phyloP scores from a whole-genome alignment of 2,329 filamentous ascomycete genomes.

The Elsinoe perseae region DNA sequence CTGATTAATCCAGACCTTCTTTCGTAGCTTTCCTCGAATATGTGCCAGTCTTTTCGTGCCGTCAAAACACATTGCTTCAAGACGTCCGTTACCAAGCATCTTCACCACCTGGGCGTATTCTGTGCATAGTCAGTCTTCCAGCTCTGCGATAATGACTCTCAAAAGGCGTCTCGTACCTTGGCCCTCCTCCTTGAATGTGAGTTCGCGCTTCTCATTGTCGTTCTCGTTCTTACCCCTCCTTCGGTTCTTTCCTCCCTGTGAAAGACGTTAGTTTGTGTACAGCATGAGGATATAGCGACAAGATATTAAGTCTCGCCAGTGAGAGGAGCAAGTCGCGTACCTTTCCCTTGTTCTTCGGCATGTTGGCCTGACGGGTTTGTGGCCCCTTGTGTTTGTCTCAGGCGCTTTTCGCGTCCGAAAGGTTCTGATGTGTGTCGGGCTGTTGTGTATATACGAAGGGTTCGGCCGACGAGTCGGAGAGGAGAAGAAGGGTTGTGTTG shows the following conservation, averaged over 20 bases:
- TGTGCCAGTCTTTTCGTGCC: slow-evolving; percentile 78
- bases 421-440: slow-evolving; percentile 3
- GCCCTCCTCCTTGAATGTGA: slow-evolving; percentile 98
- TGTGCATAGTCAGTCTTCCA: slow-evolving; percentile 26
- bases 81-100: slow-evolving; percentile 92
- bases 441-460: slow-evolving; percentile 9
- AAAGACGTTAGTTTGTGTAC: slow-evolving; percentile 24
- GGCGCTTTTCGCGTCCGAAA: not conserved
- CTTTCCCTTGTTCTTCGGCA: slow-evolving; percentile 99
- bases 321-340: slow-evolving; percentile 45
- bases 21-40: slow-evolving; percentile 92
- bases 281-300: slow-evolving; percentile 21
- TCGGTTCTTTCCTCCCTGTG: slow-evolving; percentile 93
- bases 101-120: slow-evolving; percentile 84
- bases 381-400: slow-evolving; percentile 13
- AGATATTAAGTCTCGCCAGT: slow-evolving; percentile 11
- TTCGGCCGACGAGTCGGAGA: slow-evolving; percentile 3
- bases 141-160: no score
- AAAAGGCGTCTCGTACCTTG: slow-evolving; percentile 51
- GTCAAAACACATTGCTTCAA: slow-evolving; percentile 93
- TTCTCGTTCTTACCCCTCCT: slow-evolving; percentile 80
- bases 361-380: slow-evolving; percentile 41
- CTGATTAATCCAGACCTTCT: slow-evolving; percentile 99
- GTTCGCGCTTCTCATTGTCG: slow-evolving; percentile 97
- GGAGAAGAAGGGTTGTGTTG: not conserved